These are phyloP conservation scores for Pseudogymnoascus sp. DNA, from an alignment of 2,329 filamentous ascomycete species.

Conservation along the genomic window DNA sequence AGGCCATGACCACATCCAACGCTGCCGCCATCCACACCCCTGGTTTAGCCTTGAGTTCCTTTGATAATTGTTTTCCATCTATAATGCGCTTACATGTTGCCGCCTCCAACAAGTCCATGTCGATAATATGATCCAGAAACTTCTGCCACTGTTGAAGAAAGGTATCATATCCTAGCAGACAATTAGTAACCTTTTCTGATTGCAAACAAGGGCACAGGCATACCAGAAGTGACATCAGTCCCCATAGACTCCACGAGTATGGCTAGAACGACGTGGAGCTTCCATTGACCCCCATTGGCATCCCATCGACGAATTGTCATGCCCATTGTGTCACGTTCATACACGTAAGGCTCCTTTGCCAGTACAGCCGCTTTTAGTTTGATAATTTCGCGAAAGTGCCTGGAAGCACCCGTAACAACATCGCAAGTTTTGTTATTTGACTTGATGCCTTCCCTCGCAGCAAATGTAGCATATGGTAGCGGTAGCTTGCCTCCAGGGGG, in stretches of 20 bases:
- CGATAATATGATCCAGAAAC: conserved; percentile 46
- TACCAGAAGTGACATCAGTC: conserved; percentile 33
- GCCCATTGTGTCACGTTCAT: conserved; percentile 56
- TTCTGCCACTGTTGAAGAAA: conserved; percentile 43
- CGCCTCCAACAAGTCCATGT: conserved; percentile 48
- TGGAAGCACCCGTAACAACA: conserved; percentile 55
- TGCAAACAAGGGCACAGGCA: background rate
- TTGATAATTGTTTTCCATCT: conserved; percentile 66
- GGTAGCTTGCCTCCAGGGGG: conserved; percentile 38
- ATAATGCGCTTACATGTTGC: conserved; percentile 54
- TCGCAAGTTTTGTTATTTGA: conserved; percentile 67
- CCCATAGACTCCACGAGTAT: conserved; percentile 54
- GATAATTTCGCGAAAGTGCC: conserved; percentile 55
- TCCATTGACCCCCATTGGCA: conserved; percentile 53
- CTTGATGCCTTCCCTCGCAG: conserved; percentile 70
- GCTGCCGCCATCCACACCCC: conserved; percentile 80
- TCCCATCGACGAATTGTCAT: conserved; percentile 72
- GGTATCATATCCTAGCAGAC: conserved; percentile 20
- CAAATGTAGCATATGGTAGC: conserved; percentile 51
- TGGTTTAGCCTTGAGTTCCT: conserved; percentile 56
- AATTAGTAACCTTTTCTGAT: conserved; percentile 9
- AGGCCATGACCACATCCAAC: conserved; percentile 70
- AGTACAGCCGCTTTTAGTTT: conserved; percentile 48
- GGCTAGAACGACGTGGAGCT: conserved; percentile 59
- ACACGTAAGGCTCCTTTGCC: conserved; percentile 35